Percentiles rank a stretch among this genome's conserved stretches.
Evolutionary conservation across 257 asterid genomes (phyloP).

Genomic region (Galeopsis tetrahit): DNA sequence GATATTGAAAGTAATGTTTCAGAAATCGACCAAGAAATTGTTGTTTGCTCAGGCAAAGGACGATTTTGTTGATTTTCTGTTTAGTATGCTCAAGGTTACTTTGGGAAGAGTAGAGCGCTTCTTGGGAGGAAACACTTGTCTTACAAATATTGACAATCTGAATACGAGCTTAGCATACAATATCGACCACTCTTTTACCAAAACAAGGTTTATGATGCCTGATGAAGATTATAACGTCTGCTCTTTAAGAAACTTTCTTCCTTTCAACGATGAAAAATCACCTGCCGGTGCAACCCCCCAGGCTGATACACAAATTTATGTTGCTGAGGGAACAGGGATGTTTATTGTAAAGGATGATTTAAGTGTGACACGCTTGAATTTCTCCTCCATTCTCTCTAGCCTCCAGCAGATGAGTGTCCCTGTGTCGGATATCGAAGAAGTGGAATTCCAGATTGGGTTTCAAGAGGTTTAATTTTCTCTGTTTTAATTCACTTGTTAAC

Average conservation of each 20-base stretch:
- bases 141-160: conserved; percentile 32
- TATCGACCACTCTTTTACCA: no score
- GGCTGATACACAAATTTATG: no score
- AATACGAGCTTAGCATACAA: neutral
- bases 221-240: neutral
- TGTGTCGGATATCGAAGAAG: neutral
- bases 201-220: neutral
- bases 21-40: no score
- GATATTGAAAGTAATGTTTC: no score
- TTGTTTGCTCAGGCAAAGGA: no score
- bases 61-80: conserved; percentile 14
- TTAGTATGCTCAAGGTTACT: conserved; percentile 27
- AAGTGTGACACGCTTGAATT: neutral
- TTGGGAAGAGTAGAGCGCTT: conserved; percentile 29
- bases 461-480: neutral
- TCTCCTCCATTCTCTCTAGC: neutral
- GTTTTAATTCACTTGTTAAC: no score
- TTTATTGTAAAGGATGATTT: conserved; percentile 31
- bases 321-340: neutral
- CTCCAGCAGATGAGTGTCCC: neutral
- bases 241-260: no score
- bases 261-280: no score
- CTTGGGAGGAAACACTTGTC: conserved; percentile 12
- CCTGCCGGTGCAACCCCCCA: no score
- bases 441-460: neutral